These are phyloP conservation scores for Strobilomyces echinocephalus DNA, from an alignment of 768 basidiomycete species.

Conservation along the genomic window DNA sequence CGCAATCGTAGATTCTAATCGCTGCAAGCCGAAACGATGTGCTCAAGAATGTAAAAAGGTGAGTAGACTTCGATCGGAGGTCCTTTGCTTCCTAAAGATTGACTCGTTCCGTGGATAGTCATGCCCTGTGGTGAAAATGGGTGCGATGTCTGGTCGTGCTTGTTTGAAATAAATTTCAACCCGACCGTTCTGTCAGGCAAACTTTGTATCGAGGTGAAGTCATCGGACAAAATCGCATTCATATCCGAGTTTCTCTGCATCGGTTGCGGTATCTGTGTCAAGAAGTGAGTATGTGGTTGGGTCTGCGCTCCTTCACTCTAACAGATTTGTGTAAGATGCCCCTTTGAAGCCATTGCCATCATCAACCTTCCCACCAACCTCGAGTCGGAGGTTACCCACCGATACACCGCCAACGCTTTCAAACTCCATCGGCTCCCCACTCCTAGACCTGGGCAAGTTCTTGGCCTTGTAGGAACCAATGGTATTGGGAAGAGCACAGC, in stretches of 20 bases:
- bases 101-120: slow-evolving; percentile 42
- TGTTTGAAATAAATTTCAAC: not conserved
- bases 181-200: slow-evolving; percentile 55
- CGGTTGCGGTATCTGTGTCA: slow-evolving; percentile 99
- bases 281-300: slow-evolving; percentile 65
- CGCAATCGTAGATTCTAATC: slow-evolving; percentile 87
- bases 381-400: slow-evolving; percentile 93
- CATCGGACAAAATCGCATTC: slow-evolving; percentile 96
- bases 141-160: slow-evolving; percentile 36
- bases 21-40: slow-evolving; percentile 95
- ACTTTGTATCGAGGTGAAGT: slow-evolving; percentile 96
- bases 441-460: slow-evolving; percentile 93
- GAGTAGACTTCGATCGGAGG: slow-evolving; percentile 9
- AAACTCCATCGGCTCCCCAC: slow-evolving; percentile 98
- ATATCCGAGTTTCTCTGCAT: slow-evolving; percentile 99
- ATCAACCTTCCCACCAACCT: slow-evolving; percentile 98
- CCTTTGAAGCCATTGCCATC: slow-evolving; percentile 98
- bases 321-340: slow-evolving; percentile 60
- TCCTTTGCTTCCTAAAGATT: slow-evolving; percentile 2
- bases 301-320: slow-evolving; percentile 1
- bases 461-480: slow-evolving; percentile 98
- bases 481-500: slow-evolving; percentile 99
- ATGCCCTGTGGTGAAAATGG: slow-evolving; percentile 98
- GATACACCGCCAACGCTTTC: slow-evolving; percentile 98
- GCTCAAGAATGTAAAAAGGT: slow-evolving; percentile 99